Percentiles rank a stretch among this genome's conserved stretches.
Evolutionary conservation across 129 eudicot genomes (phyloP).

Genomic region (Deinandra increscens): DNA sequence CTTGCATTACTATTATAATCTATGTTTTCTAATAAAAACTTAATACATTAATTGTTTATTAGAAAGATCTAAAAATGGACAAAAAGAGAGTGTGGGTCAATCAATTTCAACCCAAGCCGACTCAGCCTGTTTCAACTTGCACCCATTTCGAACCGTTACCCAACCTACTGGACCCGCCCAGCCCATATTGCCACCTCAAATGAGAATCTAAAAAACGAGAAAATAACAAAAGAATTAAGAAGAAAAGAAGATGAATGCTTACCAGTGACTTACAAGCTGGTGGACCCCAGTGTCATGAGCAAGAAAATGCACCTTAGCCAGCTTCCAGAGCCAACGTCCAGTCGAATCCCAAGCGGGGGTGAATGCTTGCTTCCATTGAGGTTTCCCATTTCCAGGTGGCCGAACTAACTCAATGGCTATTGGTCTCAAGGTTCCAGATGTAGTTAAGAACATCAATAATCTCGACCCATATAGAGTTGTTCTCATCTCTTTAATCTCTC

Average conservation of each 20-base stretch:
- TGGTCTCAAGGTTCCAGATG: slow-evolving; percentile 49
- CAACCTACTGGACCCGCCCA: not conserved
- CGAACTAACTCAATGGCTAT: slow-evolving; percentile 58
- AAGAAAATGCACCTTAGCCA: slow-evolving; percentile 73
- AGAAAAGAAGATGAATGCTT: slow-evolving; percentile 12
- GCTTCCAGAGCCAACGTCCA: slow-evolving; percentile 71
- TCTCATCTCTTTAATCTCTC: slow-evolving; percentile 40
- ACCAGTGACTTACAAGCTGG: slow-evolving; percentile 72
- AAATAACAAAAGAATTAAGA: not conserved
- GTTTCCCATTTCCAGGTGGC: slow-evolving; percentile 55
- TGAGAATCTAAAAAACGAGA: not conserved
- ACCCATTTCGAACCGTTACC: not conserved
- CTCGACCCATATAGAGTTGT: slow-evolving; percentile 74
- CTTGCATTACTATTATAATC: not conserved
- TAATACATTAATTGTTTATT: too few species aligned
- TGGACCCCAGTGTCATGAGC: slow-evolving; percentile 88
- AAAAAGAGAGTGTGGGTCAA: too few species aligned
- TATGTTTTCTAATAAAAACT: too few species aligned
- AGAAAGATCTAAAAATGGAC: too few species aligned
- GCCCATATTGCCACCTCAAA: not conserved
- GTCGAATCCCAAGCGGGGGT: slow-evolving; percentile 54
- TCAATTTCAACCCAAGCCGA: too few species aligned
- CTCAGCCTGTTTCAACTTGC: not conserved
- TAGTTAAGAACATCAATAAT: slow-evolving; percentile 57
- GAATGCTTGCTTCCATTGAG: slow-evolving; percentile 59